A percentile compares a stretch with the other conserved stretches of the same genome.
Conservation (phyloP, 768 basidiomycete species). For the Galerina sulciceps region DNA sequence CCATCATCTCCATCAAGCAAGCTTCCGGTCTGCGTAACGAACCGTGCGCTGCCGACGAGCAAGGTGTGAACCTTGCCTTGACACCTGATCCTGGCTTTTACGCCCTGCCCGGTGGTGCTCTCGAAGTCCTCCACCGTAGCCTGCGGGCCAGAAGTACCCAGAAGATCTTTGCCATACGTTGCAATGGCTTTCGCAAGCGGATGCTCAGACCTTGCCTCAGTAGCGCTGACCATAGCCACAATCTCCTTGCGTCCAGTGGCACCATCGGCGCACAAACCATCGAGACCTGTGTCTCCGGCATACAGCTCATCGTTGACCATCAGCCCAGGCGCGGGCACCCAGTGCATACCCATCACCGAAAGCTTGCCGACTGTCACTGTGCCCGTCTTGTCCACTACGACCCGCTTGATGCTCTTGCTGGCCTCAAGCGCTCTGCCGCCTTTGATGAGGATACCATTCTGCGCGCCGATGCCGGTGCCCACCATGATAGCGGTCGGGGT, state of each 20-base stretch:
- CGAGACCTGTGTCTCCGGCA: constrained; percentile 45
- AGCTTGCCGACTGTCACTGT: constrained; percentile 97
- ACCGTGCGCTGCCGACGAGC: constrained; percentile 77
- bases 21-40: constrained; percentile 58
- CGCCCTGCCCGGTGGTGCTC: constrained; percentile 87
- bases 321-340: constrained; percentile 54
- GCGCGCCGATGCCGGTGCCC: constrained; percentile 94
- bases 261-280: constrained; percentile 63
- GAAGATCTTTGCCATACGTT: constrained; percentile 70
- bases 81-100: constrained; percentile 69
- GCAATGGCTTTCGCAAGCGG: constrained; percentile 95
- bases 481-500: constrained; percentile 99
- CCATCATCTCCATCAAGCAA: constrained; percentile 20
- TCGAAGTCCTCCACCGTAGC: constrained; percentile 77
- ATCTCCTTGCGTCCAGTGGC: constrained; percentile 60
- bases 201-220: constrained; percentile 93
- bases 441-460: constrained; percentile 98
- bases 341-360: constrained; percentile 73
- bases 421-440: constrained; percentile 95
- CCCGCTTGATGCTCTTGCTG: constrained; percentile 76
- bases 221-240: constrained; percentile 81
- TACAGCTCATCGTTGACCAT: constrained; percentile 41
- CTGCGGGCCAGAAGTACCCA: constrained; percentile 51
- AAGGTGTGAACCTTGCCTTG: constrained; percentile 58
- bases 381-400: constrained; percentile 97